Evolutionary conservation across 306 rosid genomes (phyloP), one percentile per base, ranked within the genome.

Genomic region (Dryas drummondii): DNA sequence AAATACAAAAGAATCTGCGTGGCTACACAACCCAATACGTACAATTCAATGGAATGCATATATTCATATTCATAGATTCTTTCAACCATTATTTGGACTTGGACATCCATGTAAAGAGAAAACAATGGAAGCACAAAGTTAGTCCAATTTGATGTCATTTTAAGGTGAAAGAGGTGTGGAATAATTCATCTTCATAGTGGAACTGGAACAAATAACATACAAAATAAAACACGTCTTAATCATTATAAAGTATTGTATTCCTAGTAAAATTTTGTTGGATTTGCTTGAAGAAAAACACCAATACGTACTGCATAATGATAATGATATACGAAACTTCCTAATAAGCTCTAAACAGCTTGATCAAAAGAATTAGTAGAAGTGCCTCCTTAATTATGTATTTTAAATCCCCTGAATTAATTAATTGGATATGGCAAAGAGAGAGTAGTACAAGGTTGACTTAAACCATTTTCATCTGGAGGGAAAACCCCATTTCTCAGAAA

Each of bases 361-460:
- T 59, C 65, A 32, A 27, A 5, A 60, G 42, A 5, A 53, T 15
- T 5, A 53, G 26, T 32, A 2, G 37, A 32, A 2, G 37, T 32
- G 37, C 37, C 37, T 32, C 37, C 37, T 32, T 60, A 5, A 32
- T 12, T 60, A 32, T 60, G 68, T 16, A 12, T 63, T 63, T 63
- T 3, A 8, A 68, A 50, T 48, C 2, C 26, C 19, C 6, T 14
- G 7, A 14, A 1, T 32, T 32, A 32, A 32, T 32, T 32, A 32
- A 32, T 2, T 1, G 37, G 37, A 32, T 32, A 32, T 32, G 37
- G 37, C 37, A 32, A 32, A 32, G 37, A 32, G 37, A 15, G 22
- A 56, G 74, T 54, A 47, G 70, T 70, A 69, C 68, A 69, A 70
- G 64, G 66, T 70, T 81, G 77, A 81, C 84, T 16, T 58, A 51